Percentiles rank a stretch among this genome's conserved stretches.
Evolutionary conservation across 257 asterid species (phyloP).

Genomic region (Thymus mandschuricus): DNA sequence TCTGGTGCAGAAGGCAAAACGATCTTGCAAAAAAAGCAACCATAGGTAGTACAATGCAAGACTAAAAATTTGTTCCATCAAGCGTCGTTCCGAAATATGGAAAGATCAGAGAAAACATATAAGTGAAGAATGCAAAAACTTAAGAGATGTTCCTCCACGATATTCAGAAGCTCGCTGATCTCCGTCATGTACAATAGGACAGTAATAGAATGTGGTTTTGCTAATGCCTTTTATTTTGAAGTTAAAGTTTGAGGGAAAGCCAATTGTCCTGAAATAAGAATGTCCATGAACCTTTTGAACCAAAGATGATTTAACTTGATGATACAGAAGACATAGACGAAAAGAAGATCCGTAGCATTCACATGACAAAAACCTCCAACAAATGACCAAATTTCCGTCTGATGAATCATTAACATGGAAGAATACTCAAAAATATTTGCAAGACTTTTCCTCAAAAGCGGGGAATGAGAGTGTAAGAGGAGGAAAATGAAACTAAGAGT

Average conservation of each 20-base stretch:
- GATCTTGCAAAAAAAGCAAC: no score
- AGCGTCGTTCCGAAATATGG: not conserved
- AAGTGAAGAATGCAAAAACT: not conserved
- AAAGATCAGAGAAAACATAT: not conserved
- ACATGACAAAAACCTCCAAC: not conserved
- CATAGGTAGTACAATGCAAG: not conserved
- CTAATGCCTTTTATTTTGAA: not conserved
- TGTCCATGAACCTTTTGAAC: not conserved
- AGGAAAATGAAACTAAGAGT: not conserved
- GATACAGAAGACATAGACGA: not conserved
- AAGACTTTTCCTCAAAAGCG: not conserved
- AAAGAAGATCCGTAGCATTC: not conserved
- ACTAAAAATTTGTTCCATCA: not conserved
- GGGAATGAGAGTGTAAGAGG: not conserved
- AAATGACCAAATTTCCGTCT: slow-evolving; percentile 43
- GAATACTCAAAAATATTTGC: not conserved
- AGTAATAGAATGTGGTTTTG: not conserved
- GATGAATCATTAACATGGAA: no score
- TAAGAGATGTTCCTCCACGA: not conserved
- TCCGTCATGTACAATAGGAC: not conserved
- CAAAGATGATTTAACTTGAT: not conserved
- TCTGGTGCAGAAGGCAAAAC: no score
- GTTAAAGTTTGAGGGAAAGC: not conserved
- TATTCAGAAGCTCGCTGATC: not conserved
- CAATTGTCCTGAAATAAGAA: not conserved